phyloP scores from a whole-genome alignment of 2,329 filamentous ascomycete species.

The Rhexocercosporidium sp. region DNA sequence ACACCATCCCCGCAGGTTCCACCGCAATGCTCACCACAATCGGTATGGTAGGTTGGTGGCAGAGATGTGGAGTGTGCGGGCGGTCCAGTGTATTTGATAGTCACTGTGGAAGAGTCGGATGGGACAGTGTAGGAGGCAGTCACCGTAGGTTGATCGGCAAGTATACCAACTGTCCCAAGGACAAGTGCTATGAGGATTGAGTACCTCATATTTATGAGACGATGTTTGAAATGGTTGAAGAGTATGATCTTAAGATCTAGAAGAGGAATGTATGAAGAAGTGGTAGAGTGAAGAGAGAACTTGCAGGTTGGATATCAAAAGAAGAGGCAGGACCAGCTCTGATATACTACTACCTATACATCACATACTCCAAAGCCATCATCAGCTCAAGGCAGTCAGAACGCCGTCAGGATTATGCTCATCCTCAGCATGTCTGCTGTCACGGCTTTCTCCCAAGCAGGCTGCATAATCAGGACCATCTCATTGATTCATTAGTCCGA shows the following conservation, averaged over 20 bases:
- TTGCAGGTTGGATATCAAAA: neutral
- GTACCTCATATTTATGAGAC: neutral
- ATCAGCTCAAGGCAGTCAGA: neutral
- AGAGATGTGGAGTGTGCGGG: no score
- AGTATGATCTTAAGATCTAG: neutral
- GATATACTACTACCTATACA: neutral
- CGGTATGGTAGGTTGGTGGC: neutral
- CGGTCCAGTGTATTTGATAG: no score
- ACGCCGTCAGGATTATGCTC: neutral
- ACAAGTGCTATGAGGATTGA: neutral
- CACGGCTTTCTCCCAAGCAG: neutral
- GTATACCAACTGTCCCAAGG: neutral
- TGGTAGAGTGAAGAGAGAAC: neutral
- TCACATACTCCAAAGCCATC: neutral
- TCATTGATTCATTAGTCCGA: neutral
- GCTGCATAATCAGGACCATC: neutral
- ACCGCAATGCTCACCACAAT: conserved; percentile 14
- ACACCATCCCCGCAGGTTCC: conserved; percentile 11
- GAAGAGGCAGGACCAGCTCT: neutral
- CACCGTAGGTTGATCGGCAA: neutral
- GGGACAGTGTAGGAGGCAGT: neutral
- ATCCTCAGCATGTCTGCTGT: neutral
- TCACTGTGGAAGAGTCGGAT: neutral
- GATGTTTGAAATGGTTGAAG: neutral
- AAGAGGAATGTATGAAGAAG: neutral